Conservation (phyloP, 1,139 yeast genomes). For the Lodderomyces metapsilosis region DNA sequence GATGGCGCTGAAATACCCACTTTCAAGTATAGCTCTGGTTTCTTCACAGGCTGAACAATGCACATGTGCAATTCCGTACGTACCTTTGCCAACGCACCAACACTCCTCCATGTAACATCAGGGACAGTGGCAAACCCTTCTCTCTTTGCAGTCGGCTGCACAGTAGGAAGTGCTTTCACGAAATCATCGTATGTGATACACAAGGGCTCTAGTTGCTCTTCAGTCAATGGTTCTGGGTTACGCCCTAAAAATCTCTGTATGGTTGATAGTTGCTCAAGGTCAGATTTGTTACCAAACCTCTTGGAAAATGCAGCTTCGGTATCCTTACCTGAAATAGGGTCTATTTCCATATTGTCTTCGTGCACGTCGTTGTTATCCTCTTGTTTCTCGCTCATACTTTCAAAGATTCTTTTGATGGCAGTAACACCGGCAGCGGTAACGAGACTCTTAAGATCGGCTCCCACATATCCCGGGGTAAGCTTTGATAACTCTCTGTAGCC, state of each 20-base stretch:
- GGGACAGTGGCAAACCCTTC: slow-evolving; percentile 99
- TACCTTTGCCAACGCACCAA: slow-evolving; percentile 81
- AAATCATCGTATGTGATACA: slow-evolving; percentile 80
- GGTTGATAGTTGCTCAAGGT: slow-evolving; percentile 52
- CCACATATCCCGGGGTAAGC: slow-evolving; percentile 96
- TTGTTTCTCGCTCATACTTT: slow-evolving; percentile 41
- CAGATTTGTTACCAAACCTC: slow-evolving; percentile 31
- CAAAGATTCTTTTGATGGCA: slow-evolving; percentile 89
- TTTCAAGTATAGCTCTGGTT: slow-evolving; percentile 84
- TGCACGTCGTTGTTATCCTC: slow-evolving; percentile 16
- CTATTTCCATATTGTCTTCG: slow-evolving; percentile 44
- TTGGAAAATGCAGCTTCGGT: slow-evolving; percentile 12
- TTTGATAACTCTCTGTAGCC: slow-evolving; percentile 78
- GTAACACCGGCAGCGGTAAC: slow-evolving; percentile 95
- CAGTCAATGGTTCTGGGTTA: slow-evolving; percentile 79
- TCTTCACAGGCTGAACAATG: slow-evolving; percentile 91
- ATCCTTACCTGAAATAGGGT: slow-evolving; percentile 14
- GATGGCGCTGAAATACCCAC: slow-evolving; percentile 98
- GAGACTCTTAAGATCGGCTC: slow-evolving; percentile 92
- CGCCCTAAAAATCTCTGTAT: slow-evolving; percentile 68
- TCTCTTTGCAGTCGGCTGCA: slow-evolving; percentile 96
- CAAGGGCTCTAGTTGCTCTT: slow-evolving; percentile 71
- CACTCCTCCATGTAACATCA: slow-evolving; percentile 93
- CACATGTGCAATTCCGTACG: slow-evolving; percentile 95
- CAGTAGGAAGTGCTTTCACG: slow-evolving; percentile 78